A percentile compares a stretch with the other conserved stretches of the same genome.
These are phyloP conservation scores for Backusella morwellensis DNA, from an alignment of 192 early-diverging fungal genomes.

Conservation along the genomic window DNA sequence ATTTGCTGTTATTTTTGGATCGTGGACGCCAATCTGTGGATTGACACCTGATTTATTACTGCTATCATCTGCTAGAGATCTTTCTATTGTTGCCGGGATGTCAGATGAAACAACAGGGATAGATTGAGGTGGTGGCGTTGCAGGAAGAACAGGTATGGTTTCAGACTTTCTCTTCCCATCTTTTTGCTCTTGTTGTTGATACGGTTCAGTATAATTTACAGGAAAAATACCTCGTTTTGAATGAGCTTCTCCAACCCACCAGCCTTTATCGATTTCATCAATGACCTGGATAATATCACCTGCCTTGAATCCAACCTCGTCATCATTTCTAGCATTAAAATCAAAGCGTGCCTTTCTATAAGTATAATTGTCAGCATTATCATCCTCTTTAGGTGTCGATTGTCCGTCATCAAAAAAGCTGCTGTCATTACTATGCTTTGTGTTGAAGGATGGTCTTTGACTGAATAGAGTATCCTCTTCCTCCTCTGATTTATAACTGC, in stretches of 20 bases:
- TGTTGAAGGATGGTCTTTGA: background rate
- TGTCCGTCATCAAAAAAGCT: slow-evolving; percentile 5
- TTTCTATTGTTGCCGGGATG: background rate
- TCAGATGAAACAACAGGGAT: background rate
- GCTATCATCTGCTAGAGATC: background rate
- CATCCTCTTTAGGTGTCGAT: background rate
- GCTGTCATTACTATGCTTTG: background rate
- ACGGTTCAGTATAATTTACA: slow-evolving; percentile 82
- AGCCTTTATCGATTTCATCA: slow-evolving; percentile 88
- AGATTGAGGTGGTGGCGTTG: slow-evolving; percentile 2
- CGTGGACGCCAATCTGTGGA: background rate
- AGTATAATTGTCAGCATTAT: slow-evolving; percentile 38
- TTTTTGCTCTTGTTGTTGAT: slow-evolving; percentile 14
- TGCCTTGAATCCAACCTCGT: slow-evolving; percentile 77
- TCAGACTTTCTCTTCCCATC: slow-evolving; percentile 1
- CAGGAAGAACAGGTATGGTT: background rate
- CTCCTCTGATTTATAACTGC: background rate
- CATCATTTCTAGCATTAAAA: slow-evolving; percentile 77
- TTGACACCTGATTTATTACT: background rate
- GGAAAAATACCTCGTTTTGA: slow-evolving; percentile 86
- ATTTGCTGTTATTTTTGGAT: background rate
- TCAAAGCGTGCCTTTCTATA: slow-evolving; percentile 73
- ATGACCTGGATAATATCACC: slow-evolving; percentile 88
- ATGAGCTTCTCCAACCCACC: slow-evolving; percentile 91
- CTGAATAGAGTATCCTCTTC: background rate